These are phyloP conservation scores for Puya raimondii DNA, from an alignment of 176 grass and related monocot species.

Conservation along the genomic window DNA sequence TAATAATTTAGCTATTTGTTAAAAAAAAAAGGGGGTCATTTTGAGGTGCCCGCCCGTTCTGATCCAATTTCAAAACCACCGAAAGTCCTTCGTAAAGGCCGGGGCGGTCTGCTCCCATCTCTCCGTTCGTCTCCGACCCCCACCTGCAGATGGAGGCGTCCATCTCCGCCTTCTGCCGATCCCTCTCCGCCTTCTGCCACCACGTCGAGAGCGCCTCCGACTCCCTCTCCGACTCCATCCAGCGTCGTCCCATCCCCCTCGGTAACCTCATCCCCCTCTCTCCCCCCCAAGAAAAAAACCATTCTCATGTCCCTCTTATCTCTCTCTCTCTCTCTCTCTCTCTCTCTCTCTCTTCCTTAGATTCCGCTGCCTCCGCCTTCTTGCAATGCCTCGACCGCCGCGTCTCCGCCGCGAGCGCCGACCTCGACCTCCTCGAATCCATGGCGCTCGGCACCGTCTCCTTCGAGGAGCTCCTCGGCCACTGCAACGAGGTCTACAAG, in stretches of 20 bases:
- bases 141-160: constrained; percentile 28
- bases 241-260: constrained; percentile 54
- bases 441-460: constrained; percentile 67
- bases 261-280: constrained; percentile 14
- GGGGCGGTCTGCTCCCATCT: not conserved
- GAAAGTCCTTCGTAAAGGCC: too few relatives aligned
- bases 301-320: not conserved
- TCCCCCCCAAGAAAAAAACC: not conserved
- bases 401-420: constrained; percentile 33
- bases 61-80: too few relatives aligned
- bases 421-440: constrained; percentile 60
- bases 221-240: constrained; percentile 59
- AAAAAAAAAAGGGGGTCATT: too few relatives aligned
- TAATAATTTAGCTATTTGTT: too few relatives aligned
- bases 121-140: not conserved
- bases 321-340: not conserved
- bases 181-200: constrained; percentile 44
- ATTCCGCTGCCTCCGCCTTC: constrained; percentile 56
- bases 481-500: constrained; percentile 54
- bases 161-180: constrained; percentile 41
- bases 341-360: constrained; percentile 17
- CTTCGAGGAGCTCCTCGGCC: constrained; percentile 87
- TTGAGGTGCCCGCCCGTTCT: too few relatives aligned
- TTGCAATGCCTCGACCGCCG: constrained; percentile 41
- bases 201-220: constrained; percentile 47